Evolutionary conservation across 768 basidiomycete genomes (phyloP), one percentile per base, ranked within the genome.

Genomic region (Boletus rubropictus): DNA sequence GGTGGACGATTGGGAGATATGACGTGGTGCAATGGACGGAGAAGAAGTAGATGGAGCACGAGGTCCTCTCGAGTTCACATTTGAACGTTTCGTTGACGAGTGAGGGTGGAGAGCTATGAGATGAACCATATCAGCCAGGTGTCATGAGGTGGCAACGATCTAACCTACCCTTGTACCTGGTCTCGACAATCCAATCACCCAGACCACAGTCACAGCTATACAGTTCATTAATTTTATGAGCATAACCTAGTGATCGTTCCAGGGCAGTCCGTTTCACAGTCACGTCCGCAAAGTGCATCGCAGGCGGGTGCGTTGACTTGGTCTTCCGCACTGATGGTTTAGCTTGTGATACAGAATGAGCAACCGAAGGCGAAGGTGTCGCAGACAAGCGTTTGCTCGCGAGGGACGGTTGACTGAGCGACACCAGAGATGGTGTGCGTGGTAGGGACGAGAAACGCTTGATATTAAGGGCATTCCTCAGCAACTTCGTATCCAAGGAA

Each of bases 191-290:
- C 91, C 91, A 94, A n/a, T 85, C 81, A 17, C 70, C 69, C 43
- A 93, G 67, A 27, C 90, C 89, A 55, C 84, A 85, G 57, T 90
- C 86, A 58, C 79, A 81, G 50, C 74, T 69, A 45, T 80, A 79
- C 17, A 94, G 64, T 60, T 92, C 88, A 58, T 89, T 89, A 53
- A 93, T 88, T 70, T 91, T 93, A 54, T 72, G 69, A 21, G 86
- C 84, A 56, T 93, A 94, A 31, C 81, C 78, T 20, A 69, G 60
- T 49, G 84, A 86, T 39, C 90, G 76, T 57, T 92, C 90, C 4
- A 78, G 50, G 3, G 84, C 57, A 24, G 73, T 81, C 52, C 70
- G 76, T 63, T 75, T 74, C 12, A 66, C 59, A 25, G 72, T 56
- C 4, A 93, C 72, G 58, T 94, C 88, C 36, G 74, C 69, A 56